Conservation (phyloP, 2,329 filamentous ascomycete genomes). For the Monilinia fructicola region DNA sequence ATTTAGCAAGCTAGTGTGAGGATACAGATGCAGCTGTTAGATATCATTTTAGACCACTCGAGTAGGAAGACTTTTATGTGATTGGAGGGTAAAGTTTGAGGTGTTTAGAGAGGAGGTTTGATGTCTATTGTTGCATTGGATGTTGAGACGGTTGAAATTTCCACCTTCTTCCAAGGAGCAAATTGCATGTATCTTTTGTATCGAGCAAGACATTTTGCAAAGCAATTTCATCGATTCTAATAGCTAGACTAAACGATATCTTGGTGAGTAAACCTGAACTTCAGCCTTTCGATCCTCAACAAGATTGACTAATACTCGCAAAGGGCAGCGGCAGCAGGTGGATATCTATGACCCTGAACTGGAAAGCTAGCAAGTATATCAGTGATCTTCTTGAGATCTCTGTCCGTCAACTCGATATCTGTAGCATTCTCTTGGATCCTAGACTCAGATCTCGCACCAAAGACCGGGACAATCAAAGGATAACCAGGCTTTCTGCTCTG, state of each 20-base stretch:
- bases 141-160: neutral
- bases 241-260: neutral
- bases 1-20: too few relatives aligned
- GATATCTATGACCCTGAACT: conserved; percentile 9
- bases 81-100: too few relatives aligned
- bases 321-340: neutral
- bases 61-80: too few relatives aligned
- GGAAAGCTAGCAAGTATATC: conserved; percentile 25
- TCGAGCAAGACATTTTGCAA: neutral
- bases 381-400: conserved; percentile 37
- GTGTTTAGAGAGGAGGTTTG: too few relatives aligned
- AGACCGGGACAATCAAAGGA: conserved; percentile 22
- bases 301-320: neutral
- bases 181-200: neutral
- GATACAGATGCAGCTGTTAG: too few relatives aligned
- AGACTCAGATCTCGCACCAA: conserved; percentile 31
- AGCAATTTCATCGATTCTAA: neutral
- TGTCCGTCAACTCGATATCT: conserved; percentile 32
- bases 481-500: conserved; percentile 16
- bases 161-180: neutral
- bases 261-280: neutral
- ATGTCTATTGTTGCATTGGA: neutral
- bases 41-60: too few relatives aligned
- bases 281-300: neutral
- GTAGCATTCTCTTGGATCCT: conserved; percentile 38